These are phyloP conservation scores for Pilaira anomala DNA, from an alignment of 192 early-diverging fungal species.

Conservation along the genomic window DNA sequence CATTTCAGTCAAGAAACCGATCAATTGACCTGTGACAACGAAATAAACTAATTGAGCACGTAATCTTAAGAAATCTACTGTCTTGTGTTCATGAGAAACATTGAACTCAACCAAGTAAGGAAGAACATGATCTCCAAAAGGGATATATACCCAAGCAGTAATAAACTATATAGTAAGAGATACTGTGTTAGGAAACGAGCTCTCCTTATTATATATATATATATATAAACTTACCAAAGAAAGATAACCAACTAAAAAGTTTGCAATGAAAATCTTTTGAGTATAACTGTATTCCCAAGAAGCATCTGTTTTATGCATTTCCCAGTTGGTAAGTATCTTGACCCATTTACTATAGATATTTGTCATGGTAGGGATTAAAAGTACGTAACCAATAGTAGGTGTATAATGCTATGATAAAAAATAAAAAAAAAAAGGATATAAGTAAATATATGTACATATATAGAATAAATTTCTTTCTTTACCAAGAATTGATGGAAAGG, in stretches of 20 bases:
- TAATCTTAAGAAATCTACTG: conserved; percentile 54
- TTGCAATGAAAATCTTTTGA: conserved; percentile 85
- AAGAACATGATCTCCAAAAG: conserved; percentile 68
- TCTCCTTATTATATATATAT: background rate
- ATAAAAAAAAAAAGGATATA: background rate
- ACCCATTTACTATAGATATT: conserved; percentile 63
- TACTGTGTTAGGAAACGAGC: background rate
- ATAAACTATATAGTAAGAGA: conserved; percentile 46
- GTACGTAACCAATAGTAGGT: conserved; percentile 74
- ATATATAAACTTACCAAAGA: conserved; percentile 66
- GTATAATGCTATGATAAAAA: conserved; percentile 50
- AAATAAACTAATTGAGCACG: conserved; percentile 69
- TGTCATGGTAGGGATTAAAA: conserved; percentile 68
- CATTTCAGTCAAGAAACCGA: conserved; percentile 74
- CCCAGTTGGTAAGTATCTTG: conserved; percentile 65
- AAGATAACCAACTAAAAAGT: conserved; percentile 77
- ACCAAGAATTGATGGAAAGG: conserved; percentile 60
- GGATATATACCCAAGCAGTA: conserved; percentile 87
- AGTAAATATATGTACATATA: background rate
- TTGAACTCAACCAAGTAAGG: conserved; percentile 42
- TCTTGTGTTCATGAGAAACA: conserved; percentile 35
- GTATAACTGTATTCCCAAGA: conserved; percentile 67
- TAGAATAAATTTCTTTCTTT: conserved; percentile 10
- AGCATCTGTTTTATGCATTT: conserved; percentile 77
- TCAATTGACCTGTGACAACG: conserved; percentile 78